Conservation (phyloP, 257 asterid genomes). For the Pogostemon cablin region DNA sequence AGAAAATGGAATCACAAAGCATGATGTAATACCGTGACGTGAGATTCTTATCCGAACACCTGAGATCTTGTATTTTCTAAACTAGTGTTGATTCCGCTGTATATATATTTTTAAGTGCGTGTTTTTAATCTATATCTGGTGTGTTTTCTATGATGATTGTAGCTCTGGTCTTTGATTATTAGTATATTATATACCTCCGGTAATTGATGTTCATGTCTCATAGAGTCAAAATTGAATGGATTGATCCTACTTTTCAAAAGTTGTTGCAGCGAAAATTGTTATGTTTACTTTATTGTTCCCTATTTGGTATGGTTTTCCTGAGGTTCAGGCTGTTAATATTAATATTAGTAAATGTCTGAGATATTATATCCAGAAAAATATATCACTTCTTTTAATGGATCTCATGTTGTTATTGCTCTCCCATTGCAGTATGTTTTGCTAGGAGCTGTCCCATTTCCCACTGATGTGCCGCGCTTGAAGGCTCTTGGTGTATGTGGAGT, state of each 20-base stretch:
- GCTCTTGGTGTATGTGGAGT: slow-evolving; percentile 88
- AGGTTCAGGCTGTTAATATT: background rate
- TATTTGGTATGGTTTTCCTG: background rate
- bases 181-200: background rate
- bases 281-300: background rate
- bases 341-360: no score
- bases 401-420: no score
- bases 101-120: no score
- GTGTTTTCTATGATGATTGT: background rate
- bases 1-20: no score
- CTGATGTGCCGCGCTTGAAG: slow-evolving; percentile 83
- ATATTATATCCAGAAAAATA: no score
- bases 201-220: background rate
- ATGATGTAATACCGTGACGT: background rate
- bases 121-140: background rate
- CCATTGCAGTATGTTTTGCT: slow-evolving; percentile 65
- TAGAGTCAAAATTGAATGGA: background rate
- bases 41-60: background rate
- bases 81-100: background rate
- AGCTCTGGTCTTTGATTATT: background rate
- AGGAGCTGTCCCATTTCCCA: slow-evolving; percentile 98
- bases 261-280: background rate
- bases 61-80: background rate
- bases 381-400: slow-evolving; percentile 7
- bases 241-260: background rate